Evolutionary conservation across 768 basidiomycete genomes (phyloP), one percentile per base, ranked within the genome.

Genomic region (Lactarius vividus): DNA sequence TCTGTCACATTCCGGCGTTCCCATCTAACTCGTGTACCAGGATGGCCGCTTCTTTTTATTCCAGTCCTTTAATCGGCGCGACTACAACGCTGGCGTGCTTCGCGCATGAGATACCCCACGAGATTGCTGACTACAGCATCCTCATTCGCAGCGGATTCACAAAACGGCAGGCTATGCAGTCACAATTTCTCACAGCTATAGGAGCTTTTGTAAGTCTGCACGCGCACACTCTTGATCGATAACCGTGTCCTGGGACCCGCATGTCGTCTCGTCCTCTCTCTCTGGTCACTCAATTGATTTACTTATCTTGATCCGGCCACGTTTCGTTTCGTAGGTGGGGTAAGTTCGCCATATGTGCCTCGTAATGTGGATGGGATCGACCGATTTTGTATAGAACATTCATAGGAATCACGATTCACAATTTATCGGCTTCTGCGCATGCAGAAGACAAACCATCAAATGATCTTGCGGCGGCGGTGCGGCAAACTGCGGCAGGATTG

Each of bases 61-160:
- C 92, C n/a, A 92, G 91, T 39, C 94, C 94, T 3, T 80, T 94
- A 64, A 92, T 96, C 68, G 94, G 94, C 52, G 94, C 94, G 40
- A 95, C 94, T 52, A 96, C 94, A 3, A 94, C 94, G n/a, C 82
- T 96, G 55, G 94, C 94, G 29, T 96, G 94, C 74, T 96, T 96
- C 73, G 92, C 92, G 2, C 93, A 96, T 75, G 94, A 96, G 77
- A 96, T 96, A 61, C 94, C 94, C 20, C 94, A 96, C 73, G 93
- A 96, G 81, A 96, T 96, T 68, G 94, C 94, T n/a, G 94, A 96
- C 75, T 96, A 95, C 73, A 94, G 92, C n/a, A 95, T 96, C 70
- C 80, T 95, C 40, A 85, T 95, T 57, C 87, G 91, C 49, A 92
- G 91, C 71, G 94, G 94, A 4, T 95, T 96, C 74, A 91, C 88